Evolutionary conservation across 116 monocot species (phyloP), one percentile per base, ranked within the genome.

Genomic region (Posidonia oceanica): DNA sequence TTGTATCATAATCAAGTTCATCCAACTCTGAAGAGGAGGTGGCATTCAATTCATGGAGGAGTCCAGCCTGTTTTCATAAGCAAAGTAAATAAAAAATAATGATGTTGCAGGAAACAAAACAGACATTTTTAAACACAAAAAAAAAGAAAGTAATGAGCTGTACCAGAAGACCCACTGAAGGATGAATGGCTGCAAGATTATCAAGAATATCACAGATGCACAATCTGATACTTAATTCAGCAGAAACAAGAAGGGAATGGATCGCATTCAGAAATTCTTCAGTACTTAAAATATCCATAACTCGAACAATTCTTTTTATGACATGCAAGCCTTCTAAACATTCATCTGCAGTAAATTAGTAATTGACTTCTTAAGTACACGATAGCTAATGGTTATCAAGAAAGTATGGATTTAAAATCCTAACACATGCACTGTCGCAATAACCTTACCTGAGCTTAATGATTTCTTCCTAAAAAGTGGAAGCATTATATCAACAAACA

Each of bases 1-100:
- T 85, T 8, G 68, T 82, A 74, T 97, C 92, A 85, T 89, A 97
- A 76, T 97, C 97, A 68, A 85, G 22, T 72, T 97, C 97, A 69
- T 72, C 89, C 70, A 92, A 77, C 74, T 85, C 82, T 53, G 71
- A 73, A 18, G 77, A 51, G 75, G 91, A 91, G 61, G 77, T 63
- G 14, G 97, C 89, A 87, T 92, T 92, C 67, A 97, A 79, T 14
- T 83, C 82, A 64, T 62, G 82, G 54, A 97, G 64, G 69, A 87
- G 78, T 54, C 71, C 75, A 68, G 89, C 87, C 95, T 95, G 86
- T 23, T 76, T 42, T 21, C 22, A 21, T 52, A 52, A 20, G 12
- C 7, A 41, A 3, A 60, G 16, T 22, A n/a, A 22, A 14, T 4
- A 22, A 39, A 14, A 59, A 52, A 69, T 4, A 12, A 22, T 11